Base-by-base conservation (phyloP, 2,329 filamentous ascomycete species). In the Hymenoscyphus repandus region DNA sequence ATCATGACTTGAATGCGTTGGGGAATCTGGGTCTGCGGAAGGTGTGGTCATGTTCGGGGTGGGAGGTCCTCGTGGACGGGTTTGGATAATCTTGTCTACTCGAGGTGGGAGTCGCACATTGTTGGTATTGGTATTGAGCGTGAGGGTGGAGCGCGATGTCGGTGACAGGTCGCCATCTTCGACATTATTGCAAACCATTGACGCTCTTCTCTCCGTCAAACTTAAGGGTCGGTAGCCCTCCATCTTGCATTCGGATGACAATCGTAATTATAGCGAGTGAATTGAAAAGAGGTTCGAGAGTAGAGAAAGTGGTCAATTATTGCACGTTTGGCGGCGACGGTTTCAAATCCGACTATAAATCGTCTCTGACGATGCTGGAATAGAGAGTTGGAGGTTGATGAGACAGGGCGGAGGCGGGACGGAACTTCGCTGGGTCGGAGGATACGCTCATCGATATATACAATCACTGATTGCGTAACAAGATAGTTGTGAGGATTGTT, bases 21-120 rank as follows among this genome's bases (percentile, higher is more conserved):
- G 64, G 22, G 65, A 66, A 47, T 85, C 80, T 56, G 80, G 83
- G 56, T 84, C 80, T 55, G 77, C 74, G 5, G 79, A 80, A 0
- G 80, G 81, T 10, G 81, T 84, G 47, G 74, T 79, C 79, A 85
- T 83, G 67, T 80, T 85, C 11, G 82, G 82, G 2, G 82, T 85
- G 17, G 82, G 82, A 6, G 82, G 82, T 0, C 81, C 82, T 65
- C 80, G 70, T 58, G 79, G 69, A 6, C 72, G 67, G 33, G 71
- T 67, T 58, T 78, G 75, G 2, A 71, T 66, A 56, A 78, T 70
- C 68, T 84, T 84, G 50, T 80, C 77, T 57, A 78, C 68, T 52
- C 72, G 69, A 34, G 74, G 71, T 1, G 59, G 60, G 34, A 65
- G 50, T 38, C 61, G 58, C 12, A 56, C 58, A 51, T 56, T 58